Evolutionary conservation across 1,139 yeast genomes (phyloP).

Genomic region (Saccharomyces hybrid): DNA sequence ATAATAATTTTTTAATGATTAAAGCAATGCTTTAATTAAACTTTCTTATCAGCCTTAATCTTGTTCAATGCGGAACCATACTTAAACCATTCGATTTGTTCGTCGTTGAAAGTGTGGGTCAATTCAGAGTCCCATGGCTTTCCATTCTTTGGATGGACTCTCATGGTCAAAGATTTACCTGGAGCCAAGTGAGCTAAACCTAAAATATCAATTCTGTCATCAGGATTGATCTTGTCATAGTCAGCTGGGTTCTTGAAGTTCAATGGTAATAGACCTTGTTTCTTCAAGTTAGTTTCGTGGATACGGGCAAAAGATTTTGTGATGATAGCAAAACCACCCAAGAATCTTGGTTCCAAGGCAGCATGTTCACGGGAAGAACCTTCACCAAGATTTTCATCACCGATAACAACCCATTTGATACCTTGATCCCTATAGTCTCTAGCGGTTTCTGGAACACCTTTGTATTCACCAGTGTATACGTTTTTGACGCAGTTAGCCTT

Average conservation of each 20-base stretch:
- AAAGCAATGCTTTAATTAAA: neutral
- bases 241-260: constrained; percentile 83
- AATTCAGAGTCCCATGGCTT: constrained; percentile 78
- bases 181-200: constrained; percentile 86
- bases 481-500: constrained; percentile 90
- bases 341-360: constrained; percentile 98
- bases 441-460: constrained; percentile 95
- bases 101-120: constrained; percentile 89
- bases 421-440: constrained; percentile 90
- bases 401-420: constrained; percentile 92
- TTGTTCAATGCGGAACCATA: constrained; percentile 97
- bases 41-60: constrained; percentile 52
- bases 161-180: constrained; percentile 80
- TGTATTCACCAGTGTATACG: constrained; percentile 85
- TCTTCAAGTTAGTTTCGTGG: constrained; percentile 89
- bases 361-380: constrained; percentile 99
- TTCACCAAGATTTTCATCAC: constrained; percentile 99
- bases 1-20: neutral
- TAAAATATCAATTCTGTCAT: constrained; percentile 79
- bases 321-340: constrained; percentile 95
- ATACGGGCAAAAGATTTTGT: constrained; percentile 98
- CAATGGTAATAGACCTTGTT: constrained; percentile 96
- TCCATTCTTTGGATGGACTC: constrained; percentile 86
- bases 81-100: constrained; percentile 99
- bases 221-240: constrained; percentile 89